Percentiles rank a stretch among this genome's conserved stretches.
These are phyloP conservation scores for Podila verticillata DNA, from an alignment of 192 early-diverging fungal genomes.

Conservation along the genomic window DNA sequence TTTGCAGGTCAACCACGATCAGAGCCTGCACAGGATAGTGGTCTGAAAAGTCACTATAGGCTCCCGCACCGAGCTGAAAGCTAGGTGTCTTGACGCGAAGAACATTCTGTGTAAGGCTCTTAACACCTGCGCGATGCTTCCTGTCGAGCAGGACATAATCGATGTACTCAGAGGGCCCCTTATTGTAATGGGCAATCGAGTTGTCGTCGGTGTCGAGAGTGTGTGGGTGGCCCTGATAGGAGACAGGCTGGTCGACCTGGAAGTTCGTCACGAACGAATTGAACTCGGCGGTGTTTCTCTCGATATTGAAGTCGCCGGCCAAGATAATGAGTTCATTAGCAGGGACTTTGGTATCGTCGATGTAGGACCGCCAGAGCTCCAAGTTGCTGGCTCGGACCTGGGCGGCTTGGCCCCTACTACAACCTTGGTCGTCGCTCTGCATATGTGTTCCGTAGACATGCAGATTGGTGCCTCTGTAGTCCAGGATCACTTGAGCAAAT, in stretches of 20 bases:
- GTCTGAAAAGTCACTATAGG: constrained; percentile 42
- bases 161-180: constrained; percentile 18
- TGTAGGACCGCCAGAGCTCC: constrained; percentile 22
- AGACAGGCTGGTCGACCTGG: constrained; percentile 5
- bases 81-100: constrained; percentile 16
- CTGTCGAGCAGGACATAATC: constrained; percentile 41
- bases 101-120: constrained; percentile 9
- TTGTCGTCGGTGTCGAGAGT: constrained; percentile 36
- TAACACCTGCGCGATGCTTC: constrained; percentile 23
- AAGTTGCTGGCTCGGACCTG: constrained; percentile 3
- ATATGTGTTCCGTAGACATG: constrained; percentile 47
- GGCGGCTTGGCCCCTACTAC: constrained; percentile 20
- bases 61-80: constrained; percentile 12
- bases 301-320: constrained; percentile 42
- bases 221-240: constrained; percentile 18
- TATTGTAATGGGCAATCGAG: constrained; percentile 37
- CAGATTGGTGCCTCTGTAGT: constrained; percentile 36
- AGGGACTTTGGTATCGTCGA: constrained; percentile 34
- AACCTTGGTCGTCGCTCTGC: constrained; percentile 28
- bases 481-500: constrained; percentile 27
- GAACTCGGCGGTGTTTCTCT: constrained; percentile 26
- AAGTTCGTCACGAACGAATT: constrained; percentile 4
- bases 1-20: constrained; percentile 15
- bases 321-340: constrained; percentile 38
- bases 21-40: constrained; percentile 29